Base-by-base conservation (phyloP, 176 grass and related monocot genomes). In the Carex parvula region DNA sequence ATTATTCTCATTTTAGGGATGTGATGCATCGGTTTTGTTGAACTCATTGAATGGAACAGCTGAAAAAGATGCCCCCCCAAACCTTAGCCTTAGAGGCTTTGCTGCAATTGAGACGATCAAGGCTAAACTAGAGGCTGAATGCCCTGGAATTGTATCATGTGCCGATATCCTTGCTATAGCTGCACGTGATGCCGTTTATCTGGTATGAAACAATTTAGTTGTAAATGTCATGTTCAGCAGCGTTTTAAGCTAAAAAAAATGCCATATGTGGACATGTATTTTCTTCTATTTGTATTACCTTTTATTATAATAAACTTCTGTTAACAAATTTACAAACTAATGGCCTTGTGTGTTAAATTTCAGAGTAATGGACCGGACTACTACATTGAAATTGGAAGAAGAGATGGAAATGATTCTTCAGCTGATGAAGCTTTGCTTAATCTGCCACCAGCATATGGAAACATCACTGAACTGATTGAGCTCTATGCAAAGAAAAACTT, bases 111-210 rank as follows among this genome's bases (percentile, higher is more conserved):
- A 94, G 50, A 85, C 26, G 60, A 42, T 92, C 64, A 94, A 94
- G 86, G 85, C 52, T 16, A 72, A n/a, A 70, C 58, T 92, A 37
- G 90, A 95, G 90, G 79, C n/a, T 6, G 17, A 37, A 2, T 94
- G 92, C 71, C 86, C 84, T 1, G 83, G 91, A 42, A 17, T 71
- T 17, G 93, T 94, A 48, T 92, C 92, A 54, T 94, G 90, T 87
- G 84, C 93, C 32, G 90, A 94, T 87, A 92, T 92, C 84, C 70
- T 94, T 17, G 90, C 93, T 35, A 90, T 94, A 76, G 93, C 93
- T 0, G 90, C 93, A 2, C 63, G 90, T 1, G 93, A 94, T 61
- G 86, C 93, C 1, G 82, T 94, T 13, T 81, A 76, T 13, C 83
- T 73, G 37, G 89, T 93, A 88, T 54, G 90, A 88, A 80, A 89